Percentiles rank a stretch among this genome's conserved stretches.
These are phyloP conservation scores for Colletotrichum spaethianum DNA, from an alignment of 2,329 filamentous ascomycete species.

Conservation along the genomic window DNA sequence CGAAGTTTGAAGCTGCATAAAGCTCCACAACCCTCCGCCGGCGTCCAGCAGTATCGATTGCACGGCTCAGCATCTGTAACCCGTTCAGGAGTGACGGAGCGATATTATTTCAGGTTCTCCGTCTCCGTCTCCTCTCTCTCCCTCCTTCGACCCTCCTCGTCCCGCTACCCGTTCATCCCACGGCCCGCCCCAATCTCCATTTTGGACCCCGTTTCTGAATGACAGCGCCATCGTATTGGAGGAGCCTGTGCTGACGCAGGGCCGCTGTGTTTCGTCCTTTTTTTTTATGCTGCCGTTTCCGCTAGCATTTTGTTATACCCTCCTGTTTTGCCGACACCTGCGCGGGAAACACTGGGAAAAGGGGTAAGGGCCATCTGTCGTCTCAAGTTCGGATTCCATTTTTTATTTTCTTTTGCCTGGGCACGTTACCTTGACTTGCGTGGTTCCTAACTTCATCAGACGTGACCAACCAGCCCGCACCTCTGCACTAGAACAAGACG, in stretches of 20 bases:
- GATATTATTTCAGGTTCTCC: conserved; percentile 28
- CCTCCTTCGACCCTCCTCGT: conserved; percentile 18
- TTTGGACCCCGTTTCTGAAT: conserved; percentile 31
- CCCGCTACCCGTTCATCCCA: conserved; percentile 27
- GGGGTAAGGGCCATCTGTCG: conserved; percentile 14
- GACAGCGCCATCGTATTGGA: conserved; percentile 34
- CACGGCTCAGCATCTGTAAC: conserved; percentile 1
- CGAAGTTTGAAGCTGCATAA: conserved; percentile 19
- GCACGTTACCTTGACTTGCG: conserved; percentile 24
- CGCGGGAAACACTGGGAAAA: not conserved
- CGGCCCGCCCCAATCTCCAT: conserved; percentile 35
- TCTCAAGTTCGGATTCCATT: conserved; percentile 20
- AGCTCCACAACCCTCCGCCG: conserved; percentile 12
- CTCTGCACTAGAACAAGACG: conserved; percentile 27
- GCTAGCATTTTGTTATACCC: conserved; percentile 10
- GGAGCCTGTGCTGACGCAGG: conserved; percentile 15
- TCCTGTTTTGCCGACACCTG: conserved; percentile 13
- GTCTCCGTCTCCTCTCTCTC: conserved; percentile 18
- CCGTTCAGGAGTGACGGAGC: conserved; percentile 1
- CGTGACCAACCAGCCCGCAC: conserved; percentile 26
- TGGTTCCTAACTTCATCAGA: conserved; percentile 26
- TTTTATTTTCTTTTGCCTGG: conserved; percentile 6
- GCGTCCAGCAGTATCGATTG: not conserved
- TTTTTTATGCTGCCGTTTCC: conserved; percentile 16
- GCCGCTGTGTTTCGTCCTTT: conserved; percentile 30